Evolutionary conservation across 768 basidiomycete genomes (phyloP).

Genomic region (Lactifluus rugatus): DNA sequence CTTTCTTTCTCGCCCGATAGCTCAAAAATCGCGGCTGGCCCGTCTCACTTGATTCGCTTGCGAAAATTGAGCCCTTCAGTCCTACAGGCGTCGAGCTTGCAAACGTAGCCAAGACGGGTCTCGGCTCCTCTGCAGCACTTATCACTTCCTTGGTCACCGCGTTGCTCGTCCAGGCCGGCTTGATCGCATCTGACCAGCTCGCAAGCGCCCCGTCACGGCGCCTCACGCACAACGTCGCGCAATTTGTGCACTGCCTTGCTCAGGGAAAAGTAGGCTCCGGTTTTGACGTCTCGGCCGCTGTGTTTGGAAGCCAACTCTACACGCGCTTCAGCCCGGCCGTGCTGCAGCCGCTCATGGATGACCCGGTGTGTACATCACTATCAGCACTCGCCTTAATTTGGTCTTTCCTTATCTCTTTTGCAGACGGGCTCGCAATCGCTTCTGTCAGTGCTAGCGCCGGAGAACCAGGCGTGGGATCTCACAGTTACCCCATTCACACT

Average conservation of each 20-base stretch:
- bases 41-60: conserved; percentile 52
- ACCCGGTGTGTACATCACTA: conserved; percentile 30
- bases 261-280: conserved; percentile 98
- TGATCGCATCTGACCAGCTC: conserved; percentile 47
- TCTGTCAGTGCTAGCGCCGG: conserved; percentile 47
- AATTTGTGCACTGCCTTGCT: conserved; percentile 90
- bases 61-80: conserved; percentile 65
- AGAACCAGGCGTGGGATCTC: conserved; percentile 68
- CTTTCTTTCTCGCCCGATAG: conserved; percentile 30
- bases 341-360: conserved; percentile 54
- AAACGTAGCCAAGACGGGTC: conserved; percentile 95
- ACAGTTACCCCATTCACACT: conserved; percentile 61
- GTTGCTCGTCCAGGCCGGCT: conserved; percentile 65
- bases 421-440: conserved; percentile 28
- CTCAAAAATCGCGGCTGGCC: conserved; percentile 54
- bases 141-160: conserved; percentile 90
- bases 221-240: conserved; percentile 86
- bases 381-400: not conserved
- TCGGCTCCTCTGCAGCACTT: conserved; percentile 93
- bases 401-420: conserved; percentile 1
- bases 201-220: conserved; percentile 31
- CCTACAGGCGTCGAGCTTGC: conserved; percentile 56
- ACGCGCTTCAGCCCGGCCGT: conserved; percentile 74
- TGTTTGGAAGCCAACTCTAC: conserved; percentile 92
- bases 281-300: conserved; percentile 91